Base-by-base conservation (phyloP, 768 basidiomycete genomes). In the Sutorius australiensis region DNA sequence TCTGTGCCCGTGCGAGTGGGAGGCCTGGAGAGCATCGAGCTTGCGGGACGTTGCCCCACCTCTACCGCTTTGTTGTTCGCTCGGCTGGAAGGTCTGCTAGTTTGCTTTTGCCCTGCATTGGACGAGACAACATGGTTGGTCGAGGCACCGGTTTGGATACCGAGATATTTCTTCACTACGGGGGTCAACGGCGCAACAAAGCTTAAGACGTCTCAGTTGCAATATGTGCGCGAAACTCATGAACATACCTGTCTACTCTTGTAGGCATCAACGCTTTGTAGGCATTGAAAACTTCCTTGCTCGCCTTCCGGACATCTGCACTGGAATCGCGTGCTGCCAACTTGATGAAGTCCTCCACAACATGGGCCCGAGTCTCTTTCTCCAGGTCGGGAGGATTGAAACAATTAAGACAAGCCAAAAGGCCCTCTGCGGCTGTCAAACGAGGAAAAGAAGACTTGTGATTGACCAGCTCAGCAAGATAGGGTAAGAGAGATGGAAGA, bases 301-400 rank as follows among this genome's bases (percentile, higher is more conserved):
- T 80, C 9, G 81, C 67, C 64, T 82, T 87, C 58, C 92, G 76
- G 28, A 92, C 79, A 45, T 91, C 90, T 24, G 84, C 83, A 61
- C 78, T 87, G 5, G 88, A 80, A 67, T 94, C 92, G 28, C 80
- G 78, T 13, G 83, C 86, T 2, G 86, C 80, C 9, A 69, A 61
- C 53, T 77, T 82, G 58, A 94, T 88, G 43, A 89, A 77, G 11
- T 68, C 73, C 66, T 94, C 92, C 27, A 94, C 74, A 37, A 87
- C 82, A 41, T 74, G 74, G 0, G 81, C 83, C 14, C 86, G 73
- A 0, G 71, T 54, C 43, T 89, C 87, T 65, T 80, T 86, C 67
- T 88, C 87, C 30, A 91, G 66, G 58, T 91, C 87, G 0, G 87
- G 87, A 9, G 89, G 89, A 67, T 88, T 89, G 65, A 84, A 85